Evolutionary conservation across 23 red algal species (phyloP).

Genomic region (Gracilaria caudata): DNA sequence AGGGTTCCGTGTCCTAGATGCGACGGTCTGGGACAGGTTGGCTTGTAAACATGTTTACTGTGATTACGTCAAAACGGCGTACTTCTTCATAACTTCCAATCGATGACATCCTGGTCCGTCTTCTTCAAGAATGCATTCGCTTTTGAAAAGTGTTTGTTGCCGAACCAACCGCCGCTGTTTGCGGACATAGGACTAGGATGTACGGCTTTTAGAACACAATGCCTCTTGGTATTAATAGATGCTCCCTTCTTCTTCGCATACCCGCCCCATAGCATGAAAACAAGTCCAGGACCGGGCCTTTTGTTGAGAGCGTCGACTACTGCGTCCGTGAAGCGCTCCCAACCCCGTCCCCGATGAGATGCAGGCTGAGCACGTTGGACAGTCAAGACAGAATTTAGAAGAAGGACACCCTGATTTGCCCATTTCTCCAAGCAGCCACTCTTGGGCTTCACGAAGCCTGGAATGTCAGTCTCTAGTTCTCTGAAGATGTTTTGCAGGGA

Average conservation of each 20-base stretch:
- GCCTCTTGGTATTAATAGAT: constrained; percentile 67
- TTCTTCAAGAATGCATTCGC: constrained; percentile 84
- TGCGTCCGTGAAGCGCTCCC: constrained; percentile 96
- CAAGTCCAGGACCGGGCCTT: constrained; percentile 61
- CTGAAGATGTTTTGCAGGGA: constrained; percentile 88
- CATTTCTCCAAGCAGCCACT: constrained; percentile 87
- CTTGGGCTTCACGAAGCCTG: constrained; percentile 61
- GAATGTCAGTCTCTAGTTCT: constrained; percentile 85
- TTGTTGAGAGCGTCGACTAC: constrained; percentile 81
- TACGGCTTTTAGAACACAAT: constrained; percentile 76
- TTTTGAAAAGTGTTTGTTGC: constrained; percentile 91
- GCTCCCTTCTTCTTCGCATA: constrained; percentile 95
- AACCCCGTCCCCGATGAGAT: constrained; percentile 82
- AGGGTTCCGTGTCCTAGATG: constrained; percentile 74
- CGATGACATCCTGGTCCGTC: constrained; percentile 58
- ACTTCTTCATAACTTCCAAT: constrained; percentile 60
- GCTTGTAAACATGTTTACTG: constrained; percentile 36
- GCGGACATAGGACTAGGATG: constrained; percentile 95
- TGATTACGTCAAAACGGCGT: neutral
- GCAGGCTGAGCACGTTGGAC: constrained; percentile 78
- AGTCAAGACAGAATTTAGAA: constrained; percentile 97
- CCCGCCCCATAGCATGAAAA: constrained; percentile 97
- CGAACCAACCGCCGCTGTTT: constrained; percentile 96
- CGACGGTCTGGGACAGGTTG: constrained; percentile 79
- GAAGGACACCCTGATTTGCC: constrained; percentile 95